phyloP scores from a whole-genome alignment of 192 early-diverging fungal species.

The Coemansia sp. region DNA sequence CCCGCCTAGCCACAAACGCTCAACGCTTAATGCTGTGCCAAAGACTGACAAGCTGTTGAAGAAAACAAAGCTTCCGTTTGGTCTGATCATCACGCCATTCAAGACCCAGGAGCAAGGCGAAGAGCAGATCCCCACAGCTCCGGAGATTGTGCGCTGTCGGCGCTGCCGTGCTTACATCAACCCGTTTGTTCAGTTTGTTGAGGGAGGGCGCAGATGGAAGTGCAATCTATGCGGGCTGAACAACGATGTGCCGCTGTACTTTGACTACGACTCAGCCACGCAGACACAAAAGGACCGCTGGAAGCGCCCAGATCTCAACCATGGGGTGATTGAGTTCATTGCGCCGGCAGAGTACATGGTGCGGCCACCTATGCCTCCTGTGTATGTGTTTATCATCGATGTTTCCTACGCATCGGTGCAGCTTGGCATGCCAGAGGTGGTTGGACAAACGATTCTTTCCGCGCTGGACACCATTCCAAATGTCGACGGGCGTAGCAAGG shows the following conservation, averaged over 20 bases:
- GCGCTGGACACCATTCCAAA: constrained; percentile 86
- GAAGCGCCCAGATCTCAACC: constrained; percentile 85
- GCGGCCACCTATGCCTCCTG: constrained; percentile 95
- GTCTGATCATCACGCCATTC: constrained; percentile 86
- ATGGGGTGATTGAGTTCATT: constrained; percentile 89
- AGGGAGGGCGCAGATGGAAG: constrained; percentile 94
- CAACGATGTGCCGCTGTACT: constrained; percentile 83
- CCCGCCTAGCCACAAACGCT: constrained; percentile 80
- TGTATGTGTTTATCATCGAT: constrained; percentile 92
- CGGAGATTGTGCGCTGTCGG: constrained; percentile 94
- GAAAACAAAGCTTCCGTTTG: constrained; percentile 90
- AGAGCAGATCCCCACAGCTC: constrained; percentile 81
- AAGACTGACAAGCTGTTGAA: constrained; percentile 76
- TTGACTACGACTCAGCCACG: constrained; percentile 78
- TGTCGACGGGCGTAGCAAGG: constrained; percentile 81
- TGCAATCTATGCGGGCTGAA: constrained; percentile 92
- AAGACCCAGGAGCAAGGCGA: constrained; percentile 42
- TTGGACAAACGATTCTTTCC: constrained; percentile 77
- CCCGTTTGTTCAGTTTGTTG: constrained; percentile 92
- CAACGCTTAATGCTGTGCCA: constrained; percentile 88
- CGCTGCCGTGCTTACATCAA: constrained; percentile 96
- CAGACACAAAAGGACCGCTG: constrained; percentile 81
- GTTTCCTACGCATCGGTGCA: constrained; percentile 89
- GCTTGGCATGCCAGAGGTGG: constrained; percentile 77
- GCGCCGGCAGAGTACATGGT: constrained; percentile 98